phyloP scores from a whole-genome alignment of 2,329 filamentous ascomycete species.

The Aspergillus intermedius region DNA sequence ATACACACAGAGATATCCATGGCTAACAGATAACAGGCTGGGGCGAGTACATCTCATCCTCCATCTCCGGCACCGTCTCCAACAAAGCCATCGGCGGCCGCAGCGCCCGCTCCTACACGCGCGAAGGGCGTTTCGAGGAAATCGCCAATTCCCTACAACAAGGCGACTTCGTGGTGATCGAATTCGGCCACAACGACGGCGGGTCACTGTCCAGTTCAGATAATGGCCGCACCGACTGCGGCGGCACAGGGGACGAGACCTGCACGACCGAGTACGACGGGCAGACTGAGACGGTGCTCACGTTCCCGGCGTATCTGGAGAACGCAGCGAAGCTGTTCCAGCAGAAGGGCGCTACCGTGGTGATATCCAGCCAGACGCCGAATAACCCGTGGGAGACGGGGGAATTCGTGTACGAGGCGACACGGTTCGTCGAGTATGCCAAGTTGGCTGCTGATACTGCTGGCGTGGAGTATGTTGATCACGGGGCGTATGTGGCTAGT shows the following conservation, averaged over 20 bases:
- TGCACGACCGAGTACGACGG: conserved; percentile 50
- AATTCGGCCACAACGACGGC: conserved; percentile 68
- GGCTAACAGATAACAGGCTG: conserved; percentile 43
- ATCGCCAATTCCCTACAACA: conserved; percentile 48
- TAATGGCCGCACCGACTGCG: conserved; percentile 57
- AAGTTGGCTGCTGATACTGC: conserved; percentile 39
- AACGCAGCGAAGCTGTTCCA: conserved; percentile 51
- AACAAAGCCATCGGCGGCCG: conserved; percentile 63
- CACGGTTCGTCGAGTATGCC: conserved; percentile 54
- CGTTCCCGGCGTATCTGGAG: conserved; percentile 55
- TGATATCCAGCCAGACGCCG: conserved; percentile 54
- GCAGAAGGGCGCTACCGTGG: conserved; percentile 54
- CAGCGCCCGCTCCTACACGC: conserved; percentile 59
- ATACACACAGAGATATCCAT: neutral
- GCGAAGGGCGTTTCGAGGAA: conserved; percentile 58
- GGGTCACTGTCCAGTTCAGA: conserved; percentile 50
- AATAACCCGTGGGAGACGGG: conserved; percentile 59
- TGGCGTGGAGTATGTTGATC: conserved; percentile 53
- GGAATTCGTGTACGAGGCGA: conserved; percentile 41
- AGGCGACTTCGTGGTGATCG: conserved; percentile 63
- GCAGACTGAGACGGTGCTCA: conserved; percentile 51
- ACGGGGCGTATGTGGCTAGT: conserved; percentile 53
- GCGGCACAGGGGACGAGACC: conserved; percentile 48
- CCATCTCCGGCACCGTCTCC: conserved; percentile 45
- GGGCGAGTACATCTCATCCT: conserved; percentile 55